Conservation (phyloP, 495 filamentous ascomycete species). For the Penicillium bovifimosum region DNA sequence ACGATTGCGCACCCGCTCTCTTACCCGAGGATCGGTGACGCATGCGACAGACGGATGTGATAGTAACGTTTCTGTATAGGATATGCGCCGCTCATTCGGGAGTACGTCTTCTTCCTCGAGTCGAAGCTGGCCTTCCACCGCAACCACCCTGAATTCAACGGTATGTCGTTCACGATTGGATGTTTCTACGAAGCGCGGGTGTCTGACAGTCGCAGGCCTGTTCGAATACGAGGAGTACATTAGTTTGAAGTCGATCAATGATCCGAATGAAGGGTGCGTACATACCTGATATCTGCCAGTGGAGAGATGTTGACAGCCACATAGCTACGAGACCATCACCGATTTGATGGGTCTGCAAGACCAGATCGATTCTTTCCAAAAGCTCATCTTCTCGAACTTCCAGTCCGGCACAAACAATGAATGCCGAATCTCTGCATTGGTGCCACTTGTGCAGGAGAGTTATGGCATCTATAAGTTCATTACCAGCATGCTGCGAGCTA, state of each 20-base stretch:
- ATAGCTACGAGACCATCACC: conserved; percentile 86
- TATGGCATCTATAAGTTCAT: conserved; percentile 98
- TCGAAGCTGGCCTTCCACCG: conserved; percentile 92
- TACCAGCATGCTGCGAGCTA: conserved; percentile 89
- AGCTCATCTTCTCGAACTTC: conserved; percentile 95
- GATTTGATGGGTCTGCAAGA: conserved; percentile 97
- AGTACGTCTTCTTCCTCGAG: conserved; percentile 92
- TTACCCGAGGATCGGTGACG: neutral
- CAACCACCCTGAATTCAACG: conserved; percentile 97
- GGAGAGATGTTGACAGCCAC: conserved; percentile 12
- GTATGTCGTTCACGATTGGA: conserved; percentile 37
- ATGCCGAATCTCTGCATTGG: conserved; percentile 88
- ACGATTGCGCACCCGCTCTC: neutral
- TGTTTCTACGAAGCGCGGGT: neutral
- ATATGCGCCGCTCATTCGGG: conserved; percentile 84
- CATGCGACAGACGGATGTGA: conserved; percentile 1
- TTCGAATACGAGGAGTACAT: conserved; percentile 99
- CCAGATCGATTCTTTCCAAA: conserved; percentile 97
- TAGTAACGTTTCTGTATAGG: conserved; percentile 44
- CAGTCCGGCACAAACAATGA: conserved; percentile 87
- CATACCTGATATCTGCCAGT: neutral
- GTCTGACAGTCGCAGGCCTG: conserved; percentile 46
- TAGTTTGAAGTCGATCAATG: conserved; percentile 94
- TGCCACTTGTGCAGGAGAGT: conserved; percentile 92
- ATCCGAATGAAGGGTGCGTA: conserved; percentile 84